Conservation (phyloP, 2,329 filamentous ascomycete species). For the Zymoseptoria crescenta region DNA sequence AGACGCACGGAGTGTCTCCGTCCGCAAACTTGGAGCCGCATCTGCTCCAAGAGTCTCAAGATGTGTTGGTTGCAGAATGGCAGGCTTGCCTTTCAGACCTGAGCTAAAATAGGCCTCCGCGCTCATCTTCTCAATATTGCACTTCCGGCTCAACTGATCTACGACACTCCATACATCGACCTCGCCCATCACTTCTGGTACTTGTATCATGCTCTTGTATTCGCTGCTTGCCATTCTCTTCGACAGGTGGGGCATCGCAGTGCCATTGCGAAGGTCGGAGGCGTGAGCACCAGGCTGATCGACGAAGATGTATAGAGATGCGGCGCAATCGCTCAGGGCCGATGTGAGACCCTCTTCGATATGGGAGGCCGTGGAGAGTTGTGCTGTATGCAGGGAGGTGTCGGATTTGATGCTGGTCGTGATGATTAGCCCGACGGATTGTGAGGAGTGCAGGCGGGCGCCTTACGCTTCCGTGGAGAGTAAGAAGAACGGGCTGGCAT, state of each 20-base stretch:
- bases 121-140: constrained; percentile 21
- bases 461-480: constrained; percentile 76
- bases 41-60: constrained; percentile 5
- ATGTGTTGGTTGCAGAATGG: constrained; percentile 8
- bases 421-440: constrained; percentile 14
- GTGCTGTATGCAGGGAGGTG: constrained; percentile 14
- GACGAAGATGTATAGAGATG: constrained; percentile 61
- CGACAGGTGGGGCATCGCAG: constrained; percentile 41
- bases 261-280: constrained; percentile 52
- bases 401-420: constrained; percentile 11
- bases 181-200: constrained; percentile 47
- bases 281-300: constrained; percentile 67
- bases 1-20: constrained; percentile 5
- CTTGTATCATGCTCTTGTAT: constrained; percentile 29
- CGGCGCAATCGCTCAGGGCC: constrained; percentile 37
- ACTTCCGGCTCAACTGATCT: constrained; percentile 39
- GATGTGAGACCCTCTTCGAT: constrained; percentile 29
- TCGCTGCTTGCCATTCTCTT: constrained; percentile 40
- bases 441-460: constrained; percentile 2
- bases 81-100: background rate
- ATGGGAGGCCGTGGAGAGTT: constrained; percentile 21
- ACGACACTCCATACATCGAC: constrained; percentile 39
- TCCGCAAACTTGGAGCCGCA: background rate
- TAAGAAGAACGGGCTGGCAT: constrained; percentile 62
- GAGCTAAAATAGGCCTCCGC: constrained; percentile 5